Conservation (phyloP, 495 filamentous ascomycete species). For the Baudoinia panamericana region DNA sequence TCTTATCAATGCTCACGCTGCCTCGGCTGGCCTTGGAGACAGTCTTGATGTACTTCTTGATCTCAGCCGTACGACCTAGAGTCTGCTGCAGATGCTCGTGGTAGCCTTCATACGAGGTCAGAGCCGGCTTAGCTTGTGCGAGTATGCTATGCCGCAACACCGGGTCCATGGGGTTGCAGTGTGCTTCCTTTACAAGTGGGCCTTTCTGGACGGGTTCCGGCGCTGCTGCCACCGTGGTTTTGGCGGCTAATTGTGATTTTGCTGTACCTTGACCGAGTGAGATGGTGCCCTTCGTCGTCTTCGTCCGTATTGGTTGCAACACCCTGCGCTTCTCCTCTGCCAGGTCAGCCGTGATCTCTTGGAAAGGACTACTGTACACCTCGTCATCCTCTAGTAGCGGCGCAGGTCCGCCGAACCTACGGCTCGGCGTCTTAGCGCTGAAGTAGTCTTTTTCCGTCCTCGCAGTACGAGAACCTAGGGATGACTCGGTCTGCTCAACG, state of each 20-base stretch:
- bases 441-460: conserved; percentile 41
- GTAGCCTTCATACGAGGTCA: conserved; percentile 64
- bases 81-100: conserved; percentile 48
- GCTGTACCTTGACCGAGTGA: conserved; percentile 17
- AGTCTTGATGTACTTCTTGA: conserved; percentile 64
- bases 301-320: conserved; percentile 34
- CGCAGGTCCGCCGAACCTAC: conserved; percentile 22
- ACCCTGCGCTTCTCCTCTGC: conserved; percentile 30
- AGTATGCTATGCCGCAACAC: conserved; percentile 61
- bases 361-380: conserved; percentile 55
- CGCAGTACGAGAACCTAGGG: conserved; percentile 50
- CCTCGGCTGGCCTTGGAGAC: conserved; percentile 47
- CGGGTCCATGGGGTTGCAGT: conserved; percentile 80
- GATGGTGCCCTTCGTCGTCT: conserved; percentile 21
- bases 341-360: conserved; percentile 40
- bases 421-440: conserved; percentile 58
- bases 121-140: conserved; percentile 51
- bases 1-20: conserved; percentile 43
- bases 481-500: conserved; percentile 84
- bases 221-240: neutral
- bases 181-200: conserved; percentile 62
- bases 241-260: conserved; percentile 15
- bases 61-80: conserved; percentile 53
- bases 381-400: conserved; percentile 36
- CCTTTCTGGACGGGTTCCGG: conserved; percentile 30